A percentile compares a stretch with the other conserved stretches of the same genome.
phyloP scores from a whole-genome alignment of 2,329 filamentous ascomycete genomes.

The Botrytis elliptica region DNA sequence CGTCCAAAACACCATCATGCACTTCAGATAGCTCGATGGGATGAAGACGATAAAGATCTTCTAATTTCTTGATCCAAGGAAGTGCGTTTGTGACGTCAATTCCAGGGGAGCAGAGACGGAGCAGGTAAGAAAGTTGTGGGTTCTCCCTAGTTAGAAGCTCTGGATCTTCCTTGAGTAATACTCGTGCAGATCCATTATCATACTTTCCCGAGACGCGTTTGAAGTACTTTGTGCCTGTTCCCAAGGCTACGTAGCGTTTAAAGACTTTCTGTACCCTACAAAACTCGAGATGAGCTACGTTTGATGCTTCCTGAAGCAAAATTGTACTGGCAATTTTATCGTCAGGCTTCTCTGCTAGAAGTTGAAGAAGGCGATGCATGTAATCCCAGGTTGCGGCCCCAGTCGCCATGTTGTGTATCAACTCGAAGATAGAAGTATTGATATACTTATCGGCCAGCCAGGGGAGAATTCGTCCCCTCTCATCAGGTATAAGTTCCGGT shows the following conservation, averaged over 20 bases:
- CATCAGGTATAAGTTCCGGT: constrained; percentile 44
- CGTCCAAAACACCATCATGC: constrained; percentile 38
- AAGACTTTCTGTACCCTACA: constrained; percentile 42
- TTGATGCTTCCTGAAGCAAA: constrained; percentile 48
- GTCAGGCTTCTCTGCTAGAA: constrained; percentile 33
- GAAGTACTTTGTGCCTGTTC: constrained; percentile 44
- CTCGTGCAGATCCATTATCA: constrained; percentile 41
- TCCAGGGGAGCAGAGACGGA: constrained; percentile 46
- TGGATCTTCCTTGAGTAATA: constrained; percentile 45
- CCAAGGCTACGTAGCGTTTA: constrained; percentile 44
- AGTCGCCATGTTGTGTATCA: constrained; percentile 33
- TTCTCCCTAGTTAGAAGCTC: constrained; percentile 42
- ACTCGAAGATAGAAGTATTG: constrained; percentile 45
- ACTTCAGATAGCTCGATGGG: constrained; percentile 41
- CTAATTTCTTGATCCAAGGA: constrained; percentile 45
- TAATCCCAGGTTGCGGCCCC: constrained; percentile 23
- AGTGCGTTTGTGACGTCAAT: constrained; percentile 41
- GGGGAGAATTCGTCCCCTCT: constrained; percentile 44
- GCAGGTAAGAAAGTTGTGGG: constrained; percentile 45
- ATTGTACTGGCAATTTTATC: constrained; percentile 40
- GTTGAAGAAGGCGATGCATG: constrained; percentile 33
- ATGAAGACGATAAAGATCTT: constrained; percentile 41
- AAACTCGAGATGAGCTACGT: constrained; percentile 48
- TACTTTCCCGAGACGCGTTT: constrained; percentile 42
- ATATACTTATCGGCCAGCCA: constrained; percentile 45